These are phyloP conservation scores for Centaurea solstitialis DNA, from an alignment of 129 eudicot species.

Conservation along the genomic window DNA sequence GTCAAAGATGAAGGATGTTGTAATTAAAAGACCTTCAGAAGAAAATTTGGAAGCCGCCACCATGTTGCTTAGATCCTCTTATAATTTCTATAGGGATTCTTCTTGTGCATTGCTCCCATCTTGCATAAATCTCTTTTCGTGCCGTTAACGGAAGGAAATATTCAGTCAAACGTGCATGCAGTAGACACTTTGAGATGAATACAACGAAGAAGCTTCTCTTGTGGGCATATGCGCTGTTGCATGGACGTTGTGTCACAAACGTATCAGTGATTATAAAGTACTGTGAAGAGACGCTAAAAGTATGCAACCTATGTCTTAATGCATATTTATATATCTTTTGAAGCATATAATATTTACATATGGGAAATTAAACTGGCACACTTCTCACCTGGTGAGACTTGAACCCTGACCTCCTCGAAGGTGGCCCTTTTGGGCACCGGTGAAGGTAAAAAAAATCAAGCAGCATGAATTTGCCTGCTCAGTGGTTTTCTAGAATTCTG, in stretches of 20 bases:
- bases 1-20: slow-evolving; percentile 78
- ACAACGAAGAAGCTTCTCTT: slow-evolving; percentile 79
- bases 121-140: slow-evolving; percentile 71
- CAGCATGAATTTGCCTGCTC: neutral
- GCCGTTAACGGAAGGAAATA: slow-evolving; percentile 62
- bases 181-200: slow-evolving; percentile 69
- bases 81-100: slow-evolving; percentile 79
- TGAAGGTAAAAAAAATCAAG: neutral
- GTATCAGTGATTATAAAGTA: slow-evolving; percentile 70
- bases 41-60: slow-evolving; percentile 79
- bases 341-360: neutral
- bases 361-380: neutral
- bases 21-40: slow-evolving; percentile 66
- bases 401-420: neutral
- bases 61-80: slow-evolving; percentile 73
- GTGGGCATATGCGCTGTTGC: slow-evolving; percentile 92
- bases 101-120: slow-evolving; percentile 77
- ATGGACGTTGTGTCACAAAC: slow-evolving; percentile 69
- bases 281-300: slow-evolving; percentile 93
- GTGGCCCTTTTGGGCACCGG: neutral
- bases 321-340: neutral
- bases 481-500: neutral
- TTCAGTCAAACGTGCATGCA: slow-evolving; percentile 61
- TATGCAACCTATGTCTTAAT: slow-evolving; percentile 26
- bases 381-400: neutral